Evolutionary conservation across 225 moss, liverwort and hornwort species (phyloP).

Genomic region (Pseudisothecium myosuroides): DNA sequence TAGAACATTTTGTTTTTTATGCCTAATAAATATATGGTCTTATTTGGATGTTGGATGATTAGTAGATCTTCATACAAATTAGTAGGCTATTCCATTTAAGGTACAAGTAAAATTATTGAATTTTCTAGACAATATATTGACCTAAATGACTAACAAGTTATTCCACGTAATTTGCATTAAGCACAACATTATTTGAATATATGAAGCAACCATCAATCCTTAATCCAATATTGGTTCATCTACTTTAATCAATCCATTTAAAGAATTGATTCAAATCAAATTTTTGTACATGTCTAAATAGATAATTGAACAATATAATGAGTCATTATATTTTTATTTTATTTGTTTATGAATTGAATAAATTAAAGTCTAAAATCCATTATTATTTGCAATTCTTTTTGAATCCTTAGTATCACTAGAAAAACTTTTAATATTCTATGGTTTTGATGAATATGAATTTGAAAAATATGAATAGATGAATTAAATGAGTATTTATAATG

Average conservation of each 20-base stretch:
- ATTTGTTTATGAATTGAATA: neutral
- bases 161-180: neutral
- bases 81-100: neutral
- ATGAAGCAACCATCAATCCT: neutral
- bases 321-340: too few species aligned
- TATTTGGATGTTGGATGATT: neutral
- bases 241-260: neutral
- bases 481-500: neutral
- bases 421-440: neutral
- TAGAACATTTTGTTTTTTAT: too few species aligned
- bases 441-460: neutral
- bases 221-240: neutral
- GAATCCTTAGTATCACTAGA: too few species aligned
- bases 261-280: neutral
- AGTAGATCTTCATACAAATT: neutral
- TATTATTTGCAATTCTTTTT: neutral
- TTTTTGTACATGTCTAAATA: fast-evolving
- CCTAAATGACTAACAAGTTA: neutral
- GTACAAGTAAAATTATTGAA: too few species aligned
- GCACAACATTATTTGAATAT: neutral
- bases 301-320: neutral
- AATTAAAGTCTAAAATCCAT: neutral
- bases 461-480: neutral
- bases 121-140: neutral
- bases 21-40: neutral